phyloP scores from a whole-genome alignment of 306 rosid genomes.

The Pyrus pyrifolia region DNA sequence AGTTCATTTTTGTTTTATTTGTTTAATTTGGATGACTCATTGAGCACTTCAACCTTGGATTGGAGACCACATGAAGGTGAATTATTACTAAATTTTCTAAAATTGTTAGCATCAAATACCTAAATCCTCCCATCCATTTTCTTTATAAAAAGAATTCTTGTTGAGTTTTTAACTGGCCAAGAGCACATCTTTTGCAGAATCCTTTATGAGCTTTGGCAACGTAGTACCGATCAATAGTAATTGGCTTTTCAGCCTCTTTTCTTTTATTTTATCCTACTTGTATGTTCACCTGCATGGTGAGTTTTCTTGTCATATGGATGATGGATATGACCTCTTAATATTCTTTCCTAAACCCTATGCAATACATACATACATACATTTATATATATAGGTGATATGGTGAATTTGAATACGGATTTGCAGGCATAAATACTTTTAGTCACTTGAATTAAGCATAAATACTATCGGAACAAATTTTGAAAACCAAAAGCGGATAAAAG shows the following conservation, averaged over 20 bases:
- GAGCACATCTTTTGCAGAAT: conserved; percentile 1
- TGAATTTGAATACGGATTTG: not conserved
- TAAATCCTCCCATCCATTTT: conserved; percentile 24
- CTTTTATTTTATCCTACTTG: not conserved
- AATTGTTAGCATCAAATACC: conserved; percentile 33
- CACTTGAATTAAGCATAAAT: not conserved
- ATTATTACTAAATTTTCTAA: not conserved
- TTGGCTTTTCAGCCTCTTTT: conserved; percentile 16
- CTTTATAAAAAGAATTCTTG: not conserved
- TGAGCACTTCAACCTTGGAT: conserved; percentile 38
- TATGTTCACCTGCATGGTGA: not conserved
- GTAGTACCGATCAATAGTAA: conserved; percentile 1
- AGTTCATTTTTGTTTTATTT: conserved; percentile 8
- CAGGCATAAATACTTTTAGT: too few relatives aligned
- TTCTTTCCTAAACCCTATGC: not conserved
- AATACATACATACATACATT: too few relatives aligned
- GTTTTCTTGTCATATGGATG: not conserved
- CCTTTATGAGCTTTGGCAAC: conserved; percentile 6
- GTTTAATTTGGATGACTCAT: conserved; percentile 47
- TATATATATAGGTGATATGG: not conserved
- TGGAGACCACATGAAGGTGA: conserved; percentile 15
- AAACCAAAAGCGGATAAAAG: not conserved
- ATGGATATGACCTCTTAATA: not conserved
- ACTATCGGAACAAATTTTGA: not conserved
- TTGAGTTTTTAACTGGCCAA: conserved; percentile 13